phyloP scores from a whole-genome alignment of 495 filamentous ascomycete genomes.

The Talaromyces nanjingensis region DNA sequence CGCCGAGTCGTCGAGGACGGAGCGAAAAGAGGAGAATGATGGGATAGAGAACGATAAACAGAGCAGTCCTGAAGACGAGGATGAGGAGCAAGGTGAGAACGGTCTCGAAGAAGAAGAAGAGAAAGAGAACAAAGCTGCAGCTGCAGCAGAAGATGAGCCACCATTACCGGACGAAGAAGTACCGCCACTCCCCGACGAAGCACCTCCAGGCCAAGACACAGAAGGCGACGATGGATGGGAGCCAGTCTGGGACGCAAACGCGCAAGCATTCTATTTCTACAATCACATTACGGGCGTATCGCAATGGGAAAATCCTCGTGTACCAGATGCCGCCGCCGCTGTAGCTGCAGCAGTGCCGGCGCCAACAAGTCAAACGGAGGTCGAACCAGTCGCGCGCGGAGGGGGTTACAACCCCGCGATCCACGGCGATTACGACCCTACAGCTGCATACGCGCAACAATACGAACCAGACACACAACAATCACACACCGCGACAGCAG shows the following conservation, averaged over 20 bases:
- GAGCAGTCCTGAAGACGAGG: conserved; percentile 2
- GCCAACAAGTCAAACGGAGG: conserved; percentile 13
- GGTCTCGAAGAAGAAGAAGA: conserved; percentile 10
- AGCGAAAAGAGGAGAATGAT: not conserved
- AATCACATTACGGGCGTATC: conserved; percentile 70
- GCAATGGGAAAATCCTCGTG: conserved; percentile 87
- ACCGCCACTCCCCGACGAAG: conserved; percentile 46
- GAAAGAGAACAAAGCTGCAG: conserved; percentile 13
- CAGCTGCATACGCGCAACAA: conserved; percentile 76
- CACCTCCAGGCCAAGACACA: conserved; percentile 36
- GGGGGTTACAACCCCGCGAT: conserved; percentile 93
- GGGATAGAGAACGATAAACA: not conserved
- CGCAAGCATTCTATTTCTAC: conserved; percentile 78
- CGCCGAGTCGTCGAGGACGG: conserved; percentile 3
- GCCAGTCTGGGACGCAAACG: conserved; percentile 68
- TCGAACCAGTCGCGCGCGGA: conserved; percentile 25
- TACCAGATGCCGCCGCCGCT: conserved; percentile 39
- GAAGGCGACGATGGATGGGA: conserved; percentile 84
- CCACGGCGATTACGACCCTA: conserved; percentile 93
- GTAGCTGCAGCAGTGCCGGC: conserved; percentile 14
- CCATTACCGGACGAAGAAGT: conserved; percentile 44
- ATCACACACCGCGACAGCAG: conserved; percentile 20
- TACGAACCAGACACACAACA: conserved; percentile 31
- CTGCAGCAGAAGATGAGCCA: conserved; percentile 24
- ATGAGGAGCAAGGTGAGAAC: conserved; percentile 16